These are phyloP conservation scores for Gynochthodes officinalis DNA, from an alignment of 257 asterid species.

Conservation along the genomic window DNA sequence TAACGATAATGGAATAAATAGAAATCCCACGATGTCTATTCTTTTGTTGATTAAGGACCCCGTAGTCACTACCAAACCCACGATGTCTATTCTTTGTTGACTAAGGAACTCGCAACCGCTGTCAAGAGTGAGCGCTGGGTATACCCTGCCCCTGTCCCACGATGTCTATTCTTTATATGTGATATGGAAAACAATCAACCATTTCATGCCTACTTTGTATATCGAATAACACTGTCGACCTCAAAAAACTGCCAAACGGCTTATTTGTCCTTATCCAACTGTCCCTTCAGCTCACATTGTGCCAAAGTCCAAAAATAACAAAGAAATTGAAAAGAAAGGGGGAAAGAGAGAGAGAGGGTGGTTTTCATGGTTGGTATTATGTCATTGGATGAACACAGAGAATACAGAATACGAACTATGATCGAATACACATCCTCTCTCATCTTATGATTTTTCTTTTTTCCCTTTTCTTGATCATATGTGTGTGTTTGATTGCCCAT, in stretches of 20 bases:
- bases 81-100: too few species aligned
- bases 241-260: constrained; percentile 16
- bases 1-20: too few species aligned
- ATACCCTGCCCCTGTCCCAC: too few species aligned
- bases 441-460: constrained; percentile 33
- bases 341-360: constrained; percentile 15
- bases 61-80: too few species aligned
- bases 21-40: too few species aligned
- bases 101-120: too few species aligned
- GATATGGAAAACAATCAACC: too few species aligned
- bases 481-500: constrained; percentile 10
- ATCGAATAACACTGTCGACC: background rate
- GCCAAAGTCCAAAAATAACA: background rate
- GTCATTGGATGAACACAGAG: constrained; percentile 4
- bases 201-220: too few species aligned
- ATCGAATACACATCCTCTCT: constrained; percentile 13
- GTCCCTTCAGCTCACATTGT: constrained; percentile 2
- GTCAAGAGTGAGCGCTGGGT: too few species aligned
- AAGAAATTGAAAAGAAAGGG: background rate
- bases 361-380: constrained; percentile 10
- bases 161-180: too few species aligned
- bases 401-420: background rate
- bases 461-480: constrained; percentile 4
- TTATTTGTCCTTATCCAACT: constrained; percentile 15
- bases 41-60: too few species aligned